Percentiles rank a stretch among this genome's conserved stretches.
These are phyloP conservation scores for Cynanchum wilfordii DNA, from an alignment of 257 asterid species.

Conservation along the genomic window DNA sequence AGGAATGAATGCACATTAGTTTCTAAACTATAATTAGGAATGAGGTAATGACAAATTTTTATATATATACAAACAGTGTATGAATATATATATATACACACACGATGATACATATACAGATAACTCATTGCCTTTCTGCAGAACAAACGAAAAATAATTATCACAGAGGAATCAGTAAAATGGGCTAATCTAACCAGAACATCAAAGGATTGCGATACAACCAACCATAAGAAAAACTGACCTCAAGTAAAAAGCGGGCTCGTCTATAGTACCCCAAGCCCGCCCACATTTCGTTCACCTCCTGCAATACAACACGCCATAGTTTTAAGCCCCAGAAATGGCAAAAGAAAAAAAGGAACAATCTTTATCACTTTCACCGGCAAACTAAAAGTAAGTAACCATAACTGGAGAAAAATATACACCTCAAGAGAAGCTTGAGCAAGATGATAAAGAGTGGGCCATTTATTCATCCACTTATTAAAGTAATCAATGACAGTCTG, in stretches of 20 bases:
- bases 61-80: no score
- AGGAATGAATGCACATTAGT: not conserved
- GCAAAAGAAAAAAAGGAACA: not conserved
- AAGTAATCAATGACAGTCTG: slow-evolving; percentile 81
- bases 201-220: not conserved
- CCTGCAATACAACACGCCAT: slow-evolving; percentile 56
- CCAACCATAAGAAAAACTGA: slow-evolving; percentile 17
- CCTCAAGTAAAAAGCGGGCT: slow-evolving; percentile 85
- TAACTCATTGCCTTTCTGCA: not conserved
- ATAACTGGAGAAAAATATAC: not conserved
- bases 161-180: not conserved
- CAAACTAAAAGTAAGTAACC: not conserved
- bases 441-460: slow-evolving; percentile 85
- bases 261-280: slow-evolving; percentile 93
- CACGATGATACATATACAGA: not conserved
- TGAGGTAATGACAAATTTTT: not conserved
- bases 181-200: not conserved
- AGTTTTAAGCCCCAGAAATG: not conserved
- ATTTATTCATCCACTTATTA: slow-evolving; percentile 86
- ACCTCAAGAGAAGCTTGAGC: slow-evolving; percentile 88
- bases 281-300: slow-evolving; percentile 98
- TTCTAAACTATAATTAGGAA: not conserved
- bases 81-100: not conserved
- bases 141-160: not conserved
- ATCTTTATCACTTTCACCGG: no score